Evolutionary conservation across 805 yeast species (phyloP).

Genomic region (Wickerhamomyces alni): DNA sequence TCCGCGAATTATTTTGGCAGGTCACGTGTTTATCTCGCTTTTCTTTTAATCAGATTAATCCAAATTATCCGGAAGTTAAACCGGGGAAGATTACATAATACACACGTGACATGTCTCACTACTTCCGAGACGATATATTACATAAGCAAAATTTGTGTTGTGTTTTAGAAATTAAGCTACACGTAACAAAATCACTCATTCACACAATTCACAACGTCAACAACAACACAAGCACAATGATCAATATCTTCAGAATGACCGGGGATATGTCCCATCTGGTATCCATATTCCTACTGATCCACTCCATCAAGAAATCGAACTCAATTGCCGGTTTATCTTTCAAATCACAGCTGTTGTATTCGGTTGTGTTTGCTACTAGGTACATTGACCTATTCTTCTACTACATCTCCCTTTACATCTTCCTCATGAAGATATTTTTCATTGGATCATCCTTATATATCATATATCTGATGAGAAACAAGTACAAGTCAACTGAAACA

Average conservation of each 20-base stretch:
- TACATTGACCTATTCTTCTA: constrained; percentile 44
- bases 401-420: constrained; percentile 66
- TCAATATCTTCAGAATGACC: constrained; percentile 37
- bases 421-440: constrained; percentile 76
- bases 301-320: constrained; percentile 55
- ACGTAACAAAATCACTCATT: background rate
- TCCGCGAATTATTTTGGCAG: too few species aligned
- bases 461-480: constrained; percentile 59
- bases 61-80: too few species aligned
- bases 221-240: too few species aligned
- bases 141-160: too few species aligned
- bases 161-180: background rate
- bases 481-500: constrained; percentile 47
- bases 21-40: too few species aligned
- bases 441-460: constrained; percentile 71
- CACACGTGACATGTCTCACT: too few species aligned
- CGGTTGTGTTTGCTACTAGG: constrained; percentile 64
- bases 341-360: constrained; percentile 81
- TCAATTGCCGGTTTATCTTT: constrained; percentile 81
- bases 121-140: too few species aligned
- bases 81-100: too few species aligned
- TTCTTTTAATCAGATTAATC: too few species aligned
- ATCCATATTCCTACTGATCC: constrained; percentile 69
- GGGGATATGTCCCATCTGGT: constrained; percentile 84
- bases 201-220: background rate